phyloP scores from a whole-genome alignment of 345 rosid genomes.

The Trapa bicornis region DNA sequence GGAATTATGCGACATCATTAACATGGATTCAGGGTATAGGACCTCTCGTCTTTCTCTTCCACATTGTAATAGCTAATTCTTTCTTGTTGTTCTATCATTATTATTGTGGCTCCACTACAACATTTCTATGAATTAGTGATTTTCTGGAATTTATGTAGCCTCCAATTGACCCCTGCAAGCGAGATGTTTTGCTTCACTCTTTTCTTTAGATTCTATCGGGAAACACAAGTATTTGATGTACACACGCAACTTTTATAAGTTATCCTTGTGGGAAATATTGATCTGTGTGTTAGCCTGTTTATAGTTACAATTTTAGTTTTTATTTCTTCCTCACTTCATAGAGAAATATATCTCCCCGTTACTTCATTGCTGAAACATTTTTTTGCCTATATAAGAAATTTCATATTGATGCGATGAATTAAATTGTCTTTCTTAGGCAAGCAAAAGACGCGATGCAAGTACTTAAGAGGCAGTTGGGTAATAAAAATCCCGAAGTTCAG shows the following conservation, averaged over 20 bases:
- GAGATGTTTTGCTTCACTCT: neutral
- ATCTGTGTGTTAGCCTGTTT: neutral
- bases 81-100: neutral
- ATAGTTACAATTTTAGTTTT: neutral
- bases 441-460: constrained; percentile 80
- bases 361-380: neutral
- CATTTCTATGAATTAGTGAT: neutral
- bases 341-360: neutral
- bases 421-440: constrained; percentile 40
- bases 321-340: neutral
- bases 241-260: neutral
- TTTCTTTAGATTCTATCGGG: neutral
- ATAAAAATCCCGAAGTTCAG: constrained; percentile 82
- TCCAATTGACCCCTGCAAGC: neutral
- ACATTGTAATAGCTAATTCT: neutral
- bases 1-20: constrained; percentile 81
- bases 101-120: neutral
- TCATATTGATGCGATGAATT: neutral
- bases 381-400: neutral
- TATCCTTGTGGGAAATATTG: no score
- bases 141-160: neutral
- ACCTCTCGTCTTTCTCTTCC: constrained; percentile 6
- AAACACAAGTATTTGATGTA: neutral
- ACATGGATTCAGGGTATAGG: constrained; percentile 78
- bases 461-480: constrained; percentile 81